Evolutionary conservation across 2,329 filamentous ascomycete species (phyloP).

Genomic region (Didymella glomerata): DNA sequence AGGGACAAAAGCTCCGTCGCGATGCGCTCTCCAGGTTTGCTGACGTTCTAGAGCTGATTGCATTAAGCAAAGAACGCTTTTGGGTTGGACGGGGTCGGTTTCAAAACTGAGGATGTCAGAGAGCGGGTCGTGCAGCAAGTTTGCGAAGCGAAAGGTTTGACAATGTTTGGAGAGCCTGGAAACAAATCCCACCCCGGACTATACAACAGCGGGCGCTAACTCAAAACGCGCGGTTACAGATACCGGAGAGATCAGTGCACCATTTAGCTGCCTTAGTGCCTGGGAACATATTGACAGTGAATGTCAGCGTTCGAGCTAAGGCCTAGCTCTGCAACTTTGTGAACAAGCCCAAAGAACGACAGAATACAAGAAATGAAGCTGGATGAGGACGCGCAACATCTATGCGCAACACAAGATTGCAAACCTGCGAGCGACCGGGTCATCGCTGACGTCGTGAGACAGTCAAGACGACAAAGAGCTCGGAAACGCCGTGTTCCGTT

Average conservation of each 20-base stretch:
- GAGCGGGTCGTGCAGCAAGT: conserved; percentile 47
- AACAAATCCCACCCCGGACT: conserved; percentile 47
- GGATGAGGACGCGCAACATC: conserved; percentile 31
- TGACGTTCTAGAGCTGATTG: conserved; percentile 31
- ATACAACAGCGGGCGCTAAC: conserved; percentile 50
- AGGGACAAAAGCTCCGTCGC: conserved; percentile 36
- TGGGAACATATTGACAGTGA: conserved; percentile 10
- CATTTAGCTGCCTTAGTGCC: conserved; percentile 24
- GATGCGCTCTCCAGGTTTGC: conserved; percentile 38
- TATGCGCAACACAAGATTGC: conserved; percentile 13
- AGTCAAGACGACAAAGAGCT: conserved; percentile 42
- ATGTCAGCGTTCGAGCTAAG: conserved; percentile 15
- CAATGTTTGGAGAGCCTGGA: conserved; percentile 47
- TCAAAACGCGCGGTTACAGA: conserved; percentile 40
- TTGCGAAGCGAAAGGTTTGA: conserved; percentile 51
- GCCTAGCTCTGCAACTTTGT: conserved; percentile 4
- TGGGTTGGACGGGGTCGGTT: conserved; percentile 46
- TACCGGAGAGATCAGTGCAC: conserved; percentile 42
- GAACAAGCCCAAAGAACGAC: conserved; percentile 1
- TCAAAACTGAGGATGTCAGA: conserved; percentile 52
- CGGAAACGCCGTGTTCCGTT: conserved; percentile 46
- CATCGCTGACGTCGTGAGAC: conserved; percentile 45
- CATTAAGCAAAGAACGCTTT: conserved; percentile 44
- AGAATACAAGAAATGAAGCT: not conserved
- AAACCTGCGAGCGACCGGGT: conserved; percentile 30